A percentile compares a stretch with the other conserved stretches of the same genome.
Conservation (phyloP, 1,139 yeast species). For the Candida frijolesensis region DNA sequence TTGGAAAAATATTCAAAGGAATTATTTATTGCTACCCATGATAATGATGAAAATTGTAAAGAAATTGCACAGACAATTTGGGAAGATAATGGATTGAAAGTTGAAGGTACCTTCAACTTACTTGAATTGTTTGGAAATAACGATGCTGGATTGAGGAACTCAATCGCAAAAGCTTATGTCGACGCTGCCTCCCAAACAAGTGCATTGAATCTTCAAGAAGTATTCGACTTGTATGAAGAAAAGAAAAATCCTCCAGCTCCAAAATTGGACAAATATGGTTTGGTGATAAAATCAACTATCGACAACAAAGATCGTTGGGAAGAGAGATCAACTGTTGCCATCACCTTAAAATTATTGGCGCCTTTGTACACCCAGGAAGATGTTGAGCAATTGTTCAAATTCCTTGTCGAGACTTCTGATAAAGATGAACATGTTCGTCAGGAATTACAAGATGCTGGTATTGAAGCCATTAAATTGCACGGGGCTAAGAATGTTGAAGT, state of each 20-base stretch:
- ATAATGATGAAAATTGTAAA: slow-evolving; percentile 63
- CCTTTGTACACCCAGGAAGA: slow-evolving; percentile 41
- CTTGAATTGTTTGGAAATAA: slow-evolving; percentile 50
- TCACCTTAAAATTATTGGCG: slow-evolving; percentile 62
- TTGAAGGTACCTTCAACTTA: slow-evolving; percentile 49
- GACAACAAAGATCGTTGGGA: slow-evolving; percentile 80
- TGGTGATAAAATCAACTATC: slow-evolving; percentile 63
- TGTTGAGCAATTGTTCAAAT: slow-evolving; percentile 55
- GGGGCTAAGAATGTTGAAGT: slow-evolving; percentile 68
- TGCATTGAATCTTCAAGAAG: slow-evolving; percentile 40
- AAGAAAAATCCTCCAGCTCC: slow-evolving; percentile 80
- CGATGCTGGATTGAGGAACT: slow-evolving; percentile 67
- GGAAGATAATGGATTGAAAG: slow-evolving; percentile 67
- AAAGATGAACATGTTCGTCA: slow-evolving; percentile 71
- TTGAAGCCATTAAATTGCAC: slow-evolving; percentile 62
- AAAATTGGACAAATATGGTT: slow-evolving; percentile 74
- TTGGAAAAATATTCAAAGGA: slow-evolving; percentile 64
- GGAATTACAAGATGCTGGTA: slow-evolving; percentile 89
- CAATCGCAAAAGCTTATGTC: slow-evolving; percentile 54
- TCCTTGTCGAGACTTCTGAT: slow-evolving; percentile 71
- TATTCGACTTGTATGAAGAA: slow-evolving; percentile 57
- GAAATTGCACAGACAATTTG: slow-evolving; percentile 80
- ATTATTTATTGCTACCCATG: slow-evolving; percentile 78
- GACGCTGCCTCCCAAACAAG: slow-evolving; percentile 30
- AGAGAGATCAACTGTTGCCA: slow-evolving; percentile 78